Evolutionary conservation across 331 rosid genomes (phyloP), one percentile per base, ranked within the genome.

Genomic region (Cydonia oblonga): DNA sequence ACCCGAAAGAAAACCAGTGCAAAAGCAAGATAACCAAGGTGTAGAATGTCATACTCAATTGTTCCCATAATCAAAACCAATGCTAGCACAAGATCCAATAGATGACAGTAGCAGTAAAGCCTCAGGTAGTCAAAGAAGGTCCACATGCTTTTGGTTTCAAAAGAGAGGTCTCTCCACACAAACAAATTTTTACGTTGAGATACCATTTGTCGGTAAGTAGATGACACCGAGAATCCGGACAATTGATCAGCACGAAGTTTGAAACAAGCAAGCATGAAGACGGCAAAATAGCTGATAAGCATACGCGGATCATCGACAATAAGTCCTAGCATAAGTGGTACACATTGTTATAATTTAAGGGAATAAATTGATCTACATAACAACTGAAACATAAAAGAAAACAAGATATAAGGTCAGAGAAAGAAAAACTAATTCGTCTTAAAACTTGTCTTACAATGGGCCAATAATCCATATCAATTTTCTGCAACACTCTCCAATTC

Each of bases 141-240:
- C 99, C 99, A 95, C 97, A 95, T 89, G 87, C 97, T 88, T 87
- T 95, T 95, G 69, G 99, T 95, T 88, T 95, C 99, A 76, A 95
- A 91, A 68, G 97, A 90, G 66, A 95, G 96, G 86, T 95, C 99
- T 82, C 84, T 86, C 96, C 96, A 91, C 54, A 91, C 96, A 81
- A 87, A 91, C 33, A 84, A 81, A 76, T 91, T 88, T 71, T 82
- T 90, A 6, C 87, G 93, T 64, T 87, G 99, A 75, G 96, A 91
- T 80, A 87, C 52, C 86, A 91, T 84, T 79, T 87, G 87, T 53
- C 75, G 89, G 78, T 89, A 95, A 2, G 89, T 88, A 40, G 89
- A 85, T 54, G 97, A 89, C 67, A 82, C 89, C 6, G 87, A 85
- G 78, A 90, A 80, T 68, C 87, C 83, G 24, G 90, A 74, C 57